Percentiles rank a stretch among this genome's conserved stretches.
Evolutionary conservation across 1,284 basidiomycete genomes (phyloP).

Genomic region (Papiliotrema terrestris): DNA sequence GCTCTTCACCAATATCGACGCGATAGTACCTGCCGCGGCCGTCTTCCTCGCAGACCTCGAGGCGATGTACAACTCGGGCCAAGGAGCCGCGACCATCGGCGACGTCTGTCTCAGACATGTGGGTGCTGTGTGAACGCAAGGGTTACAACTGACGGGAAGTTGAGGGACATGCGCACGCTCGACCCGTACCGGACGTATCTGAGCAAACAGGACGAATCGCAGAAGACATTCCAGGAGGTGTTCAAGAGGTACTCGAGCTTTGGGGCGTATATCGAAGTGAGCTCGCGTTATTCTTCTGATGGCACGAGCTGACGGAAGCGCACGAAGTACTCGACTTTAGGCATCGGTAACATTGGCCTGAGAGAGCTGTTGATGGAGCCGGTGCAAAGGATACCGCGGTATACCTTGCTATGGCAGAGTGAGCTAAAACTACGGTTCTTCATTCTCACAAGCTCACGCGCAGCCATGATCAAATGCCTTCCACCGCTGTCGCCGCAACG

Average conservation of each 20-base stretch:
- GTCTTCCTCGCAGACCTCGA: conserved; percentile 83
- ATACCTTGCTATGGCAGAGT: conserved; percentile 85
- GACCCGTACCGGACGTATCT: conserved; percentile 90
- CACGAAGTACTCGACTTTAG: conserved; percentile 81
- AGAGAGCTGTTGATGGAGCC: conserved; percentile 97
- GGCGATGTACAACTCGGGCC: conserved; percentile 58
- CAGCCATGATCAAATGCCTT: conserved; percentile 81
- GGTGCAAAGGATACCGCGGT: conserved; percentile 97
- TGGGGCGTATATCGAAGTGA: conserved; percentile 76
- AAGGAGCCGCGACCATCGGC: conserved; percentile 63
- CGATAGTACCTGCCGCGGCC: conserved; percentile 78
- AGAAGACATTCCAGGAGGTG: conserved; percentile 80
- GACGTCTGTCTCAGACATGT: conserved; percentile 79
- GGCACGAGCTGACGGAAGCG: conserved; percentile 53
- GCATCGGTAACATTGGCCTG: conserved; percentile 78
- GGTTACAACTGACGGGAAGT: conserved; percentile 40
- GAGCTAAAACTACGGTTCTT: neutral
- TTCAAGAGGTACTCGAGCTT: conserved; percentile 71
- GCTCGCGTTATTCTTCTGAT: conserved; percentile 30
- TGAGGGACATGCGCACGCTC: conserved; percentile 74
- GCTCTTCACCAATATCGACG: conserved; percentile 90
- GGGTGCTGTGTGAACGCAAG: conserved; percentile 9
- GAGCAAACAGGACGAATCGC: conserved; percentile 87
- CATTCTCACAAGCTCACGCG: conserved; percentile 6
- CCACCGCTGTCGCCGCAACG: conserved; percentile 69